Conservation (phyloP, 2,329 filamentous ascomycete genomes). For the Stromatinia cepivora region DNA sequence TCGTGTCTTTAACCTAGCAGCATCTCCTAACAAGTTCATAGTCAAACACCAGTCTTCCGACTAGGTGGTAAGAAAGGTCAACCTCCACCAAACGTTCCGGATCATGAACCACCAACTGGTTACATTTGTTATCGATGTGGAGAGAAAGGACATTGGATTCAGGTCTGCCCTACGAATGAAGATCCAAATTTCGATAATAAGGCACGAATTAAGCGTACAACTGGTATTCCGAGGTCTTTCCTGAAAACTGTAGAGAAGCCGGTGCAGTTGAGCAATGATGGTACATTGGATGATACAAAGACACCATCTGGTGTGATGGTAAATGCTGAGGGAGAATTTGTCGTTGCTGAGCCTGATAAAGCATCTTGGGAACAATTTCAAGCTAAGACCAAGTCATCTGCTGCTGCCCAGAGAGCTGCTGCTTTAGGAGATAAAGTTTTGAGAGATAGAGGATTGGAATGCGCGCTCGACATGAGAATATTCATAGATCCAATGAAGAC, state of each 20-base stretch:
- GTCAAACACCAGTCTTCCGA: slow-evolving; percentile 63
- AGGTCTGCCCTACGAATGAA: slow-evolving; percentile 96
- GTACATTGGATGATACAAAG: slow-evolving; percentile 76
- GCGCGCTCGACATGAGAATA: slow-evolving; percentile 94
- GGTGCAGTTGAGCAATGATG: slow-evolving; percentile 69
- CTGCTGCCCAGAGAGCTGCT: slow-evolving; percentile 76
- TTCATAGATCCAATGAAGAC: slow-evolving; percentile 99
- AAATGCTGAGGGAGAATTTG: slow-evolving; percentile 95
- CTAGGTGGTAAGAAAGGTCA: slow-evolving; percentile 51
- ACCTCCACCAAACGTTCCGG: slow-evolving; percentile 70
- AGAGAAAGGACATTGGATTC: slow-evolving; percentile 99
- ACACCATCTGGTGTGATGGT: slow-evolving; percentile 91
- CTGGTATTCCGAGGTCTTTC: slow-evolving; percentile 93
- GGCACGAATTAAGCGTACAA: slow-evolving; percentile 91
- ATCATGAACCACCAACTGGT: slow-evolving; percentile 87
- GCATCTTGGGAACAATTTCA: slow-evolving; percentile 97
- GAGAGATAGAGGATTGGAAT: slow-evolving; percentile 84
- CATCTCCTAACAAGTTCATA: slow-evolving; percentile 44
- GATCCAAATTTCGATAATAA: slow-evolving; percentile 94
- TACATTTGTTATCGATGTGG: slow-evolving; percentile 97
- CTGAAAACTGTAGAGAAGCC: slow-evolving; percentile 95
- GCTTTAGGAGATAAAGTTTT: slow-evolving; percentile 81
- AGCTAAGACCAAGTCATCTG: slow-evolving; percentile 85
- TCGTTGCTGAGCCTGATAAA: slow-evolving; percentile 93
- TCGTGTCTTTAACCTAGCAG: slow-evolving; percentile 40